Base-by-base conservation (phyloP, 2,329 filamentous ascomycete species). In the Hymenoscyphus infarciens region DNA sequence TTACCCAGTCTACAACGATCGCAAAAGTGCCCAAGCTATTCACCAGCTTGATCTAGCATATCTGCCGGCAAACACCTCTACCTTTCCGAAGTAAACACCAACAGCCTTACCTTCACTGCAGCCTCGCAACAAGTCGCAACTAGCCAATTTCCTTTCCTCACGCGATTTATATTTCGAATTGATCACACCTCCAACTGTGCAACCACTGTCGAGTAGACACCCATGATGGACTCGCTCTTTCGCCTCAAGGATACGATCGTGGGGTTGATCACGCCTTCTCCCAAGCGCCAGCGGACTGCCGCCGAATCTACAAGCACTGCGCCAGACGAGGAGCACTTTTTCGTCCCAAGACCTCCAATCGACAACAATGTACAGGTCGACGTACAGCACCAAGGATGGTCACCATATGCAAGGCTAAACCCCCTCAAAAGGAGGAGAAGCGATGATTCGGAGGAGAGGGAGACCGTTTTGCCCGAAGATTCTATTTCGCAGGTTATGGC, bases 281-380 rank as follows among this genome's bases (percentile, higher is more conserved):
- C 73, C 35, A 73, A 74, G 55, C 73, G 73, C 55, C 73, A 68
- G 42, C 71, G 72, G 25, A 74, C 72, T 19, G 56, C 68, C 27
- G 70, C 67, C 61, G 59, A 57, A 19, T 67, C 67, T n/a, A 64
- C 68, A 11, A 56, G 55, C 4, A 60, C 55, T 16, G 53, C 55
- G 6, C 60, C 52, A 49, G 56, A 60, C 13, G 54, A 55, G 25
- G 66, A 68, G 19, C 62, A 61, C 45, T 56, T 49, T 7, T 70
- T 66, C 33, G 15, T 63, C 15, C 35, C 55, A 67, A 15, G 70
- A 70, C 35, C 66, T 66, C 56, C 64, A 59, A 60, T 49, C 61
- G 53, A 62, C 53, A 22, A 70, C 66, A 59, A 56, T 56, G 5
- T 45, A 68, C 52, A 57, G 42, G 7, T 57, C 65, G n/a, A 38